Evolutionary conservation across 164 flowering plant genomes (phyloP), one percentile per base, ranked within the genome.

Genomic region (Liriodendron chinense): DNA sequence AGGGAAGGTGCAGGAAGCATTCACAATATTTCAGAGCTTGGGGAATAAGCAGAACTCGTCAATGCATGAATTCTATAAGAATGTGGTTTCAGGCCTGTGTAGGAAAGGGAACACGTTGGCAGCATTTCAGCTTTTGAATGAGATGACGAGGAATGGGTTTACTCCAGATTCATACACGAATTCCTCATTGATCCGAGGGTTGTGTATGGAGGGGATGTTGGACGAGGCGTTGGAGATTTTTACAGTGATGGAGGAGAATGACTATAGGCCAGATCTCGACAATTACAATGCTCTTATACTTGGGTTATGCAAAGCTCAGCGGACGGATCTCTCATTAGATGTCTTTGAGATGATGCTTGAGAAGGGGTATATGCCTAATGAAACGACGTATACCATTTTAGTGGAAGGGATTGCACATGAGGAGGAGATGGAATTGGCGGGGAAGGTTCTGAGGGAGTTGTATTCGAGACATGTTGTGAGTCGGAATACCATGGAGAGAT

Each of bases 201-300:
- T 96, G 62, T 96, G 97, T 69, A 3, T 80, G 86, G 98, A 96
- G 77, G 92, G 94, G 71, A 90, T 92, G 98, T 68, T 94, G 9
- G 83, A 87, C 65, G 95, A 80, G 72, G 99, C 94, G 7, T 65
- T 89, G 72, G 84, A 81, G 78, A 83, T 96, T n/a, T 83, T 90
- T 47, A 43, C n/a, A 8, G 72, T 88, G 10, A 83, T 94, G 96
- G 97, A 92, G 79, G 96, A 92, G 75, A 79, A 79, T 71, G 77
- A 82, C 6, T 75, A 71, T 65, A 80, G 68, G 84, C 90, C 91
- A 3, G 91, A 85, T 72, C 76, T 85, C 13, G 94, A 88, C 69
- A 91, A 88, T 70, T 94, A 79, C 68, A 94, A 94, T 78, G 85
- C 98, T 1, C 91, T 96, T 73, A 79, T 94, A 57, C 89, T 86